A percentile compares a stretch with the other conserved stretches of the same genome.
Conservation (phyloP, 805 yeast genomes). For the Yarrowia divulgata region DNA sequence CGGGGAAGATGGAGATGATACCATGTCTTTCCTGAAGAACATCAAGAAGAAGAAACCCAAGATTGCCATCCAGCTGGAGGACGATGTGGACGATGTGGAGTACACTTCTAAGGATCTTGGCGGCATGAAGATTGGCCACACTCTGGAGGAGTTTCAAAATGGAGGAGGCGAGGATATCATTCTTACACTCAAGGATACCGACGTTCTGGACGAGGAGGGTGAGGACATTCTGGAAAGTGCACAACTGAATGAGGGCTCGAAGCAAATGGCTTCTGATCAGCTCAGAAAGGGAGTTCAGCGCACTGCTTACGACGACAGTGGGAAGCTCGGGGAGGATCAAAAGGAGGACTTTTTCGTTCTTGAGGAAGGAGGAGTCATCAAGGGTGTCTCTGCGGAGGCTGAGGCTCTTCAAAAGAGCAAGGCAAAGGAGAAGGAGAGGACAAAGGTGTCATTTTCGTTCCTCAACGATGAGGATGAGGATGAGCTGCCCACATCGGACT, state of each 20-base stretch:
- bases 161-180: constrained; percentile 55
- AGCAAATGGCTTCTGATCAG: constrained; percentile 45
- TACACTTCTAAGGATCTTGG: constrained; percentile 49
- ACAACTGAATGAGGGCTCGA: constrained; percentile 50
- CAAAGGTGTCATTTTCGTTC: constrained; percentile 45
- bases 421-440: constrained; percentile 43
- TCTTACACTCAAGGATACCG: constrained; percentile 64
- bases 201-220: constrained; percentile 49
- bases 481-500: constrained; percentile 46
- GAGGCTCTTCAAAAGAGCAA: constrained; percentile 37
- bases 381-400: constrained; percentile 43
- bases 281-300: constrained; percentile 48
- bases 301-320: constrained; percentile 45
- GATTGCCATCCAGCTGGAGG: constrained; percentile 40
- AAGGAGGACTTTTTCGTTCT: constrained; percentile 48
- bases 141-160: constrained; percentile 51
- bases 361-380: constrained; percentile 51
- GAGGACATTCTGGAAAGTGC: constrained; percentile 56
- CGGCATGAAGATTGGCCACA: constrained; percentile 58
- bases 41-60: constrained; percentile 47
- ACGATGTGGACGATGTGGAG: constrained; percentile 43
- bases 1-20: constrained; percentile 47
- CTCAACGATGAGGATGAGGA: constrained; percentile 43
- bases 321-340: constrained; percentile 48
- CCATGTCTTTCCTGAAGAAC: constrained; percentile 56